Conservation (phyloP, 1,284 basidiomycete species). For the Laetiporus sulphureus region DNA sequence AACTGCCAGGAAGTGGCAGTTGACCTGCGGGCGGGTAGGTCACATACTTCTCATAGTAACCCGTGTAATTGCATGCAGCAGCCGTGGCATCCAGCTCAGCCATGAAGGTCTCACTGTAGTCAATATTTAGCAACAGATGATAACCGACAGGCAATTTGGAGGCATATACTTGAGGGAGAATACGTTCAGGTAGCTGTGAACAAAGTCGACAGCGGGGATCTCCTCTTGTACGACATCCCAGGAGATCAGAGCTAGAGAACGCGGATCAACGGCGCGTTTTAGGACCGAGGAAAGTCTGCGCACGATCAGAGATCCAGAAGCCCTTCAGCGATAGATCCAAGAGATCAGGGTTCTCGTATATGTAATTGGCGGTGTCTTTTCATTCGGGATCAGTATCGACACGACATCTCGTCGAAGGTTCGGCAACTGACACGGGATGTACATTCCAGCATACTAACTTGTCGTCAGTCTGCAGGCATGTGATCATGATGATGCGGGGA, state of each 20-base stretch:
- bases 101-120: slow-evolving; percentile 53
- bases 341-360: slow-evolving; percentile 48
- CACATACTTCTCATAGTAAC: slow-evolving; percentile 55
- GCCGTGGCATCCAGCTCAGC: slow-evolving; percentile 47
- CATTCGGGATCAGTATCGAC: neutral
- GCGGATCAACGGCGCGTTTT: neutral
- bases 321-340: slow-evolving; percentile 58
- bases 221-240: slow-evolving; percentile 56
- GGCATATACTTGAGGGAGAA: slow-evolving; percentile 62
- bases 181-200: slow-evolving; percentile 60
- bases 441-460: slow-evolving; percentile 52
- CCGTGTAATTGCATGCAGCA: slow-evolving; percentile 51
- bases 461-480: no score
- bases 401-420: neutral
- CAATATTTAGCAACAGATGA: neutral
- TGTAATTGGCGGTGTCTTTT: slow-evolving; percentile 67
- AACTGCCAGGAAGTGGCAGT: slow-evolving; percentile 53
- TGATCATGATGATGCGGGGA: neutral
- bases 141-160: neutral
- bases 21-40: slow-evolving; percentile 57
- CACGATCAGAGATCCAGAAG: slow-evolving; percentile 71
- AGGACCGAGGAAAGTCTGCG: neutral
- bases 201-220: slow-evolving; percentile 65
- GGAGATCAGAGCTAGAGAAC: slow-evolving; percentile 40
- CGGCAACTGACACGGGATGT: slow-evolving; percentile 42